Base-by-base conservation (phyloP, 495 filamentous ascomycete genomes). In the Tetracladium setigerum region DNA sequence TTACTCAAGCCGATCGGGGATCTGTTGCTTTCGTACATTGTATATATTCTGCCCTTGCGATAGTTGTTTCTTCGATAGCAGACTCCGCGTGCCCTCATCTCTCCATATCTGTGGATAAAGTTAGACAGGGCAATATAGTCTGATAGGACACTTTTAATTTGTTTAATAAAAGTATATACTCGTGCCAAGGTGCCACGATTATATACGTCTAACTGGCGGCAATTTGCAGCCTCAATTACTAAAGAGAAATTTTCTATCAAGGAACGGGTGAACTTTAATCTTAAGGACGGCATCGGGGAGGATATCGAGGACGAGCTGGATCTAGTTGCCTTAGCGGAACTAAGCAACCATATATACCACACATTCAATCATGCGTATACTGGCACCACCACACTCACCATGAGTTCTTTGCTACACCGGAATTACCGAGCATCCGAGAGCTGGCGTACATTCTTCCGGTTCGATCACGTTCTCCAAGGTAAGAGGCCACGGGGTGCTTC, bases 301-400 rank as follows among this genome's bases (percentile, higher is more conserved):
- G 37, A 39, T 12, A 15, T 9, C 8, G 37, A 39, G 15, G 37
- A 39, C 9, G 37, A 39, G 37, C 36, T 30, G 2, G 39, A 49
- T 18, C 30, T 43, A 4, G 15, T 34, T 33, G 30, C 30, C 13
- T 1, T 42, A 24, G 24, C 16, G 10, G 31, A 42, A 30, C 38
- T 14, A 18, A 49, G 37, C 22, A 49, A 49, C 17, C 31, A 49
- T 11, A 41, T 11, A 1, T 42, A 42, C 27, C 16, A 15, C 30
- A 49, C 22, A 16, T 49, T 49, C 27, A 49, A 49, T 43, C 30
- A 49, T 43, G 37, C 30, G 43, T 35, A 49, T 49, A 18, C 37
- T 33, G 16, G 46, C 0, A 49, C 15, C 19, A 49, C 13, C 2
- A 42, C 32, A 9, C 36, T 47, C 5, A 47, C 35, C 18, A 47